These are phyloP conservation scores for Bothriochloa decipiens DNA, from an alignment of 176 grass and related monocot species.

Conservation along the genomic window DNA sequence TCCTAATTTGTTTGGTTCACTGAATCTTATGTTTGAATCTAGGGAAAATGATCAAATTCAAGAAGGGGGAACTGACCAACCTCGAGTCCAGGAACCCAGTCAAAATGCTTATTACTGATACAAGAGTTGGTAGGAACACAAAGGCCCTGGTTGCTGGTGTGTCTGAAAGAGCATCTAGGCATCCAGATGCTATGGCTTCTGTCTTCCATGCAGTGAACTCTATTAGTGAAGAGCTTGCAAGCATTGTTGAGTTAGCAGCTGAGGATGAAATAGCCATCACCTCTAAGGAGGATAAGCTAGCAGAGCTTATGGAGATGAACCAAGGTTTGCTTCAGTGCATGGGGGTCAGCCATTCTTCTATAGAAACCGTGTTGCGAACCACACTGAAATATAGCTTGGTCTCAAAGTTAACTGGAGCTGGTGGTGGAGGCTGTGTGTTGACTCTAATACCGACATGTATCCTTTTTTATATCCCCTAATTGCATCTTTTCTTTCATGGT, in stretches of 20 bases:
- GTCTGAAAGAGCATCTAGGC: slow-evolving; percentile 71
- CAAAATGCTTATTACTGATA: slow-evolving; percentile 92
- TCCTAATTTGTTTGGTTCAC: neutral
- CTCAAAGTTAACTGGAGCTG: slow-evolving; percentile 94
- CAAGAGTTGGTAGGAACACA: slow-evolving; percentile 90
- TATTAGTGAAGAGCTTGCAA: slow-evolving; percentile 75
- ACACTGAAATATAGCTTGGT: slow-evolving; percentile 75
- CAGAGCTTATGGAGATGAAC: slow-evolving; percentile 95
- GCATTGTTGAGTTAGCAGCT: slow-evolving; percentile 61
- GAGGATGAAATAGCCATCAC: slow-evolving; percentile 59
- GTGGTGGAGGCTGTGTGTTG: slow-evolving; percentile 94
- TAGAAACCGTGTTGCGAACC: slow-evolving; percentile 73
- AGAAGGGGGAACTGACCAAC: slow-evolving; percentile 61
- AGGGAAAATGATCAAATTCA: slow-evolving; percentile 96
- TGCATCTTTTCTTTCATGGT: neutral
- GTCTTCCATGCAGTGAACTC: slow-evolving; percentile 79
- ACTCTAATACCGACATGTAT: slow-evolving; percentile 84
- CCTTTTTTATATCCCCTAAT: slow-evolving; percentile 50
- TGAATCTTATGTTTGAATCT: slow-evolving; percentile 29
- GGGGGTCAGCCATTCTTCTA: slow-evolving; percentile 78
- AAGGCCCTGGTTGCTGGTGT: slow-evolving; percentile 84
- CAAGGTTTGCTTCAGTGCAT: slow-evolving; percentile 97
- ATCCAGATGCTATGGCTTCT: slow-evolving; percentile 67
- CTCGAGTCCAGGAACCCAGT: slow-evolving; percentile 61
- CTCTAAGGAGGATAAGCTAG: slow-evolving; percentile 80